Evolutionary conservation across 2,329 filamentous ascomycete species (phyloP), one percentile per base, ranked within the genome.

Genomic region (Colletotrichum tropicale): DNA sequence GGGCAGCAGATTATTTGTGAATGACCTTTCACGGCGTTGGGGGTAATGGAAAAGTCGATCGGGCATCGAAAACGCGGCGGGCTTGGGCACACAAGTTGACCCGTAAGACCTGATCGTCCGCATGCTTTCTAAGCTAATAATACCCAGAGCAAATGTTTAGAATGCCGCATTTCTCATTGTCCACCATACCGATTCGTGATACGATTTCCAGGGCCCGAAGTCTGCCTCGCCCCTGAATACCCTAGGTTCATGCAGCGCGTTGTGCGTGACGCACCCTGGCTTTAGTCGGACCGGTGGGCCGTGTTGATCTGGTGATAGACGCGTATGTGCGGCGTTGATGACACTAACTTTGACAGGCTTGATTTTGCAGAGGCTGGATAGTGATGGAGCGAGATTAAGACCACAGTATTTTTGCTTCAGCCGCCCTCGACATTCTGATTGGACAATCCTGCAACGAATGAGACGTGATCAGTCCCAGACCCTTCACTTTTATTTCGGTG

Each of bases 71-170:
- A 24, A 18, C 60, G 66, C 71, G 52, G 52, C 71, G 71, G 65
- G 71, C 61, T 30, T 74, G 74, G 70, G 70, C 48, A 76, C 58
- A 21, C 48, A 52, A 36, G 74, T 74, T 65, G 48, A 75, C 61
- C 66, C 66, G 71, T 76, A 75, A 76, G 74, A 66, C 43, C 71
- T 66, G 71, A 70, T 48, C 38, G 36, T 76, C 52, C 32, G 61
- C 61, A 38, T 26, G 66, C 55, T 71, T 70, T 62, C 74, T 58
- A 30, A 75, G 66, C 74, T 76, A 76, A 76, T 71, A 74, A 58
- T 30, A 52, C 66, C 56, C 66, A 75, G 66, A 62, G 43, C n/a
- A 61, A 38, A 66, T 74, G 66, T 34, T 58, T 48, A 66, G 64
- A 69, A 56, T 73, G 38, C 38, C 60, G 64, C 55, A 43, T 69